Evolutionary conservation across 2,329 filamentous ascomycete genomes (phyloP).

Genomic region (Botrytis fragariae): DNA sequence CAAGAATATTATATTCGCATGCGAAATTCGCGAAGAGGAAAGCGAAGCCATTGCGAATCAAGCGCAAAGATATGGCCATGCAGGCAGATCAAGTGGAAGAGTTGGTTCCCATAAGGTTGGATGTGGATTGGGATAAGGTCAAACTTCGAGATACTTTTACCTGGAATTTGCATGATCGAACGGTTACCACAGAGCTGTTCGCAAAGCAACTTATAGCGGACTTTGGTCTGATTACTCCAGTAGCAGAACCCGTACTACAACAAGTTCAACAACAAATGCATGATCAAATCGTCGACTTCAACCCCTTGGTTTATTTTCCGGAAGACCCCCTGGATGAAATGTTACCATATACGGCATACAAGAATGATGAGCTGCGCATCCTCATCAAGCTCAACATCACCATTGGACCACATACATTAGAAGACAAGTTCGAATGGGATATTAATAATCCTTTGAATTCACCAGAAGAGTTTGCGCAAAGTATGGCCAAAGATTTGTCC

Average conservation of each 20-base stretch:
- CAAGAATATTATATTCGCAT: conserved; percentile 69
- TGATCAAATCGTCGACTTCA: conserved; percentile 90
- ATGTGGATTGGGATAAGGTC: conserved; percentile 94
- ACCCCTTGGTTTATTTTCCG: conserved; percentile 84
- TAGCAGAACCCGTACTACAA: conserved; percentile 60
- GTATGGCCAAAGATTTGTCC: conserved; percentile 86
- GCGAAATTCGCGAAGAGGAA: conserved; percentile 73
- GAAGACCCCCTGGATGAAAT: conserved; percentile 89
- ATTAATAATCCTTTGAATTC: conserved; percentile 94
- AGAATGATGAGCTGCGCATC: conserved; percentile 98
- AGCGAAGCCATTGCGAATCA: conserved; percentile 69
- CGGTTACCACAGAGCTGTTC: conserved; percentile 77
- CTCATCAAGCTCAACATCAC: conserved; percentile 96
- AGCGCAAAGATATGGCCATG: conserved; percentile 74
- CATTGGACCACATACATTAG: conserved; percentile 87
- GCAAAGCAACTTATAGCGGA: conserved; percentile 90
- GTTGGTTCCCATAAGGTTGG: conserved; percentile 83
- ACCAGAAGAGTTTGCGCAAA: conserved; percentile 87
- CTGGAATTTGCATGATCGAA: conserved; percentile 93
- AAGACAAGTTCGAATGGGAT: conserved; percentile 99
- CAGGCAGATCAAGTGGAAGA: conserved; percentile 92
- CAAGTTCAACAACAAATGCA: conserved; percentile 68
- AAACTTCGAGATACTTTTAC: conserved; percentile 96
- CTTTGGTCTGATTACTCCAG: conserved; percentile 73
- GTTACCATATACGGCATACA: conserved; percentile 88